Evolutionary conservation across 2,329 filamentous ascomycete genomes (phyloP).

Genomic region (Lachnellula occidentalis): DNA sequence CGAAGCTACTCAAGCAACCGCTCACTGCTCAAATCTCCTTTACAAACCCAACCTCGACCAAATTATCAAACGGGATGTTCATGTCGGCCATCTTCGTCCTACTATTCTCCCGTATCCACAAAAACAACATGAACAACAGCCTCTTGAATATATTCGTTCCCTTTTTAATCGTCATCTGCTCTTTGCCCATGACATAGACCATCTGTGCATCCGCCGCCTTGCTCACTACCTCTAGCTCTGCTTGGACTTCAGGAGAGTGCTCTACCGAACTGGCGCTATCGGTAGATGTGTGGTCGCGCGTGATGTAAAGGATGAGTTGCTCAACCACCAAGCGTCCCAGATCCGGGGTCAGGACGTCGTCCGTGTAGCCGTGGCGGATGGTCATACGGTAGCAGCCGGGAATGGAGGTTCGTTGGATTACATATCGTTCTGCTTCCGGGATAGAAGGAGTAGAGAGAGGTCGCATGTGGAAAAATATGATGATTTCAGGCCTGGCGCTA

Average conservation of each 20-base stretch:
- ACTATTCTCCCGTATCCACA: slow-evolving; percentile 63
- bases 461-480: slow-evolving; percentile 71
- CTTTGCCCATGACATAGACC: slow-evolving; percentile 56
- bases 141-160: slow-evolving; percentile 38
- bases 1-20: too few species aligned
- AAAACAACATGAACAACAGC: slow-evolving; percentile 47
- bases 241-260: slow-evolving; percentile 25
- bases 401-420: slow-evolving; percentile 37
- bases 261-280: slow-evolving; percentile 8
- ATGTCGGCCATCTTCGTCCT: slow-evolving; percentile 61
- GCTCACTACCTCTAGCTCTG: slow-evolving; percentile 41
- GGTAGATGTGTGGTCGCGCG: slow-evolving; percentile 28
- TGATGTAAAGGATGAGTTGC: slow-evolving; percentile 48
- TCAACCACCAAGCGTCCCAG: slow-evolving; percentile 54
- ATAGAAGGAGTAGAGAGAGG: slow-evolving; percentile 55
- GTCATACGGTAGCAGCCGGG: slow-evolving; percentile 64
- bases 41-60: slow-evolving; percentile 65
- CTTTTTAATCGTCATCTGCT: slow-evolving; percentile 47
- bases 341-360: slow-evolving; percentile 62
- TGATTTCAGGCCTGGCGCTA: slow-evolving; percentile 58
- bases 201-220: slow-evolving; percentile 43
- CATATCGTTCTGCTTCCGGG: slow-evolving; percentile 42
- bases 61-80: slow-evolving; percentile 50
- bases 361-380: slow-evolving; percentile 67
- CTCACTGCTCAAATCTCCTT: slow-evolving; percentile 50